A percentile compares a stretch with the other conserved stretches of the same genome.
phyloP scores from a whole-genome alignment of 805 yeast species.

The Komagataella pseudopastoris region DNA sequence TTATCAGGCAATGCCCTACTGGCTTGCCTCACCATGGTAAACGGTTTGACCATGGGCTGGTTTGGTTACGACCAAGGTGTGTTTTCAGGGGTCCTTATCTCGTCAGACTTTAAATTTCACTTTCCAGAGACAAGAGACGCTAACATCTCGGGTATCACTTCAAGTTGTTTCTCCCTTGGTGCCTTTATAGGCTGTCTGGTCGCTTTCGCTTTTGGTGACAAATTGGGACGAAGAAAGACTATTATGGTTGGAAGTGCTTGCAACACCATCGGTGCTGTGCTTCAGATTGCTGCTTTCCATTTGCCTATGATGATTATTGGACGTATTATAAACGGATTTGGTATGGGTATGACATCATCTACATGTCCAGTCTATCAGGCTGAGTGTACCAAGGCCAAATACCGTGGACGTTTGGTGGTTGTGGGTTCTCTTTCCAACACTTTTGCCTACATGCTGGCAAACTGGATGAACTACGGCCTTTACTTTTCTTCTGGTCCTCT shows the following conservation, averaged over 20 bases:
- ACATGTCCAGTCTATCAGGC: conserved; percentile 65
- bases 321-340: conserved; percentile 52
- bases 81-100: conserved; percentile 5
- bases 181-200: conserved; percentile 42
- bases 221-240: conserved; percentile 40
- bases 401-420: conserved; percentile 59
- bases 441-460: conserved; percentile 52
- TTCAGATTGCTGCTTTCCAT: conserved; percentile 32
- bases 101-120: conserved; percentile 6
- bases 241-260: conserved; percentile 38
- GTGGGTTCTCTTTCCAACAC: conserved; percentile 46
- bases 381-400: conserved; percentile 51
- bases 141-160: conserved; percentile 2
- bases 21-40: conserved; percentile 3
- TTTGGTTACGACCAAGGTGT: conserved; percentile 6
- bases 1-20: conserved; percentile 4
- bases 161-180: conserved; percentile 31
- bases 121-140: conserved; percentile 1
- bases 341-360: conserved; percentile 61
- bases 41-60: conserved; percentile 6
- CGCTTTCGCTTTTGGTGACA: conserved; percentile 38
- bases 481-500: conserved; percentile 32
- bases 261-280: conserved; percentile 51
- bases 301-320: conserved; percentile 42
- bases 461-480: conserved; percentile 52